A percentile compares a stretch with the other conserved stretches of the same genome.
Conservation (phyloP, 2,329 filamentous ascomycete species). For the Incumbomyces delicatus region DNA sequence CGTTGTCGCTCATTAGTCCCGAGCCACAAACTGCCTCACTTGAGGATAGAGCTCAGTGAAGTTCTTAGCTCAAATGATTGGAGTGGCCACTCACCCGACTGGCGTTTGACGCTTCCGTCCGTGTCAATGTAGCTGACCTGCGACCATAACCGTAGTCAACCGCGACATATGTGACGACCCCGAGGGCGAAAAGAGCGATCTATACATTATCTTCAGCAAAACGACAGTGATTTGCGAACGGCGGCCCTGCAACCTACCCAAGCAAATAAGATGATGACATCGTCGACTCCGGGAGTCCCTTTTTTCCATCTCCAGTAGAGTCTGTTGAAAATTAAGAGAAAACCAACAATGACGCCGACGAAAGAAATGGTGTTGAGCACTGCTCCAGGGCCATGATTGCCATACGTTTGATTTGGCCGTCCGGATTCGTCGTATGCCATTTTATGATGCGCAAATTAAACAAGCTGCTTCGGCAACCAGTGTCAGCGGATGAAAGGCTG, state of each 20-base stretch:
- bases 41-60: neutral
- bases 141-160: constrained; percentile 27
- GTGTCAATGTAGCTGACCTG: constrained; percentile 15
- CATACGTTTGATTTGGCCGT: neutral
- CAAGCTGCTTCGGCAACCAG: neutral
- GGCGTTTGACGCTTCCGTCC: constrained; percentile 19
- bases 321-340: constrained; percentile 4
- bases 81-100: constrained; percentile 17
- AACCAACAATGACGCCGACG: constrained; percentile 4
- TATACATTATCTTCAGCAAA: constrained; percentile 9
- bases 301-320: constrained; percentile 7
- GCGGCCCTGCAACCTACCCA: constrained; percentile 17
- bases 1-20: neutral
- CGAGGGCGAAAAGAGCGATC: constrained; percentile 22
- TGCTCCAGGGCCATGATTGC: constrained; percentile 4
- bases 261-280: constrained; percentile 22
- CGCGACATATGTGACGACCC: constrained; percentile 21
- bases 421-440: constrained; percentile 6
- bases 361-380: constrained; percentile 1
- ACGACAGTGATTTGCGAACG: neutral
- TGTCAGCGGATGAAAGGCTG: no score
- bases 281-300: constrained; percentile 22
- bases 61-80: constrained; percentile 6
- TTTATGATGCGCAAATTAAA: neutral
- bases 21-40: neutral